phyloP scores from a whole-genome alignment of 1,284 basidiomycete species.

The Ustanciosporium gigantosporum region DNA sequence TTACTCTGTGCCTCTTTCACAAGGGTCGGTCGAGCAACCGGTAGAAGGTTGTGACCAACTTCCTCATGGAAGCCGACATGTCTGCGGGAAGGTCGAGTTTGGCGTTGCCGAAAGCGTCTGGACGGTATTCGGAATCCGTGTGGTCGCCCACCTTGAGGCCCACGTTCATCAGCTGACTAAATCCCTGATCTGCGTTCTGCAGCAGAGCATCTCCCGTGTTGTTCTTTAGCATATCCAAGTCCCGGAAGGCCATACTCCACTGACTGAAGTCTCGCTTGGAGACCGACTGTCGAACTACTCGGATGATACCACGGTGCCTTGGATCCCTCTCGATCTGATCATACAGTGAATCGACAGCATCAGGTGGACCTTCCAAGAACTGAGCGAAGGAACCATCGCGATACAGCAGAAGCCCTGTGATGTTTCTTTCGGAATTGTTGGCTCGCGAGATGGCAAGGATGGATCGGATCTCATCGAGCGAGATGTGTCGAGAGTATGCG shows the following conservation, averaged over 20 bases:
- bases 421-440: conserved; percentile 21
- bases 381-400: conserved; percentile 41
- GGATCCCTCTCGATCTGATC: conserved; percentile 27
- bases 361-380: conserved; percentile 35
- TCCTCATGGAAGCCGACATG: conserved; percentile 30
- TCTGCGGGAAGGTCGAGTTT: conserved; percentile 22
- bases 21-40: conserved; percentile 26
- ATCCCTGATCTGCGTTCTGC: conserved; percentile 6
- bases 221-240: conserved; percentile 20
- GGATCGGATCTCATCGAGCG: conserved; percentile 10
- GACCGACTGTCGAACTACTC: conserved; percentile 13
- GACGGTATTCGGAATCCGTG: conserved; percentile 21
- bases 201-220: neutral
- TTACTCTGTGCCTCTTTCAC: no score
- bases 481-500: conserved; percentile 17
- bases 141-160: conserved; percentile 21
- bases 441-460: conserved; percentile 22
- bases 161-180: conserved; percentile 36
- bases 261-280: conserved; percentile 30
- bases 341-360: conserved; percentile 23
- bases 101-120: conserved; percentile 19
- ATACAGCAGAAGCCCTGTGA: conserved; percentile 35
- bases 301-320: conserved; percentile 29
- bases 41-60: conserved; percentile 37
- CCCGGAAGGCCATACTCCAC: conserved; percentile 44